A percentile compares a stretch with the other conserved stretches of the same genome.
Evolutionary conservation across 2,329 filamentous ascomycete species (phyloP).

Genomic region (Tolypocladium tundrense): DNA sequence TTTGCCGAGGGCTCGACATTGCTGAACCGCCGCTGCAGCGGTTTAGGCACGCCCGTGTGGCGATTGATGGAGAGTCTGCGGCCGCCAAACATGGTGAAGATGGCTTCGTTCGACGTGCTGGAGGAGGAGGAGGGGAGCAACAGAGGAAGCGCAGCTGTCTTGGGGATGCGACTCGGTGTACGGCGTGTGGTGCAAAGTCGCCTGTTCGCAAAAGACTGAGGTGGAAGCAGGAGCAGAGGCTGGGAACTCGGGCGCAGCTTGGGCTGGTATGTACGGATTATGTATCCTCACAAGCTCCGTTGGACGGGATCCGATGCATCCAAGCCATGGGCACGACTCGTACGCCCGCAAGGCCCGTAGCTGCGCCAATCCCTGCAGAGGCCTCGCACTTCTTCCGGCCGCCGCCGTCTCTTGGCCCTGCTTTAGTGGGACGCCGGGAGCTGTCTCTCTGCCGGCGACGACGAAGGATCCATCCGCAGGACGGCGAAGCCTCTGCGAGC

Average conservation of each 20-base stretch:
- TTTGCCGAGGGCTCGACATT: slow-evolving; percentile 44
- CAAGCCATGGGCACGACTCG: not conserved
- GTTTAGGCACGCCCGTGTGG: slow-evolving; percentile 51
- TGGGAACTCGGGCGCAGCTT: not conserved
- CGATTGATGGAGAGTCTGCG: slow-evolving; percentile 60
- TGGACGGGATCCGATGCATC: not conserved
- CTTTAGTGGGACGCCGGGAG: not conserved
- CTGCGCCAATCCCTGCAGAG: not conserved
- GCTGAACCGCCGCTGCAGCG: slow-evolving; percentile 44
- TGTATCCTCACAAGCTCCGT: not conserved
- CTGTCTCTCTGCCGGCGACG: not conserved
- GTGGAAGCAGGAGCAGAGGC: not conserved
- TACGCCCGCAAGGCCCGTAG: too few relatives aligned
- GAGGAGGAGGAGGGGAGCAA: not conserved
- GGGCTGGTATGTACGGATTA: not conserved
- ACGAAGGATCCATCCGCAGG: not conserved
- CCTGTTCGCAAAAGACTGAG: not conserved
- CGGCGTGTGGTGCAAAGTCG: not conserved
- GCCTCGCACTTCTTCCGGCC: not conserved
- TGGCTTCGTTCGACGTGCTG: not conserved
- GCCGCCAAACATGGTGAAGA: slow-evolving; percentile 36
- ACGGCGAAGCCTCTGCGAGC: not conserved
- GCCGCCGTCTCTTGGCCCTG: not conserved
- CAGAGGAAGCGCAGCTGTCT: not conserved
- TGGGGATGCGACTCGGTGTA: not conserved